A percentile compares a stretch with the other conserved stretches of the same genome.
phyloP scores from a whole-genome alignment of 306 rosid genomes.

The Herpetospermum pedunculosum region DNA sequence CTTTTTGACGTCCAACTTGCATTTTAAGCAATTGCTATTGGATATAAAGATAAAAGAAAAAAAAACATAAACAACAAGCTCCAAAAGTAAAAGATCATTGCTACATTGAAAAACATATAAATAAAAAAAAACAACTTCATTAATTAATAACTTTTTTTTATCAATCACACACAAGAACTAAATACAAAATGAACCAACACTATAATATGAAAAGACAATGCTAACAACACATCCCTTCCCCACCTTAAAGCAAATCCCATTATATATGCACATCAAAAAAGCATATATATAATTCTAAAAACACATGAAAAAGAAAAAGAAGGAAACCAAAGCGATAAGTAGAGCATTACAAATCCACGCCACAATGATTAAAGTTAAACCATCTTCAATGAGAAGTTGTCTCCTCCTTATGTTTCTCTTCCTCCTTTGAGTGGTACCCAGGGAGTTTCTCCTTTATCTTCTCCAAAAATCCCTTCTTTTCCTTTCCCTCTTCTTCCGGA shows the following conservation, averaged over 20 bases:
- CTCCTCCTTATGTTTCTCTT: conserved; percentile 75
- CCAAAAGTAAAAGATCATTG: too few relatives aligned
- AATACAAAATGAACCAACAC: neutral
- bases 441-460: conserved; percentile 87
- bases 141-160: neutral
- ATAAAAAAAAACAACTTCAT: neutral
- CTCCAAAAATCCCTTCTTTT: conserved; percentile 70
- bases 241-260: conserved; percentile 3
- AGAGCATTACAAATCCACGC: conserved; percentile 9
- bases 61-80: too few relatives aligned
- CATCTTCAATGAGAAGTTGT: conserved; percentile 59
- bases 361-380: neutral
- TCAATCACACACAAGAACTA: neutral
- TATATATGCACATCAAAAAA: neutral
- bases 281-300: neutral
- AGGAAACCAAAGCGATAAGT: neutral
- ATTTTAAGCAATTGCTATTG: too few relatives aligned
- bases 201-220: neutral
- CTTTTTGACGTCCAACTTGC: too few relatives aligned
- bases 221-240: neutral
- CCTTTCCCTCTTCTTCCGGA: conserved; percentile 41
- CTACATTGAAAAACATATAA: too few relatives aligned
- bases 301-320: neutral
- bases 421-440: conserved; percentile 80
- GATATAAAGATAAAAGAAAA: too few relatives aligned